Evolutionary conservation across 192 early-diverging fungal genomes (phyloP), one percentile per base, ranked within the genome.

Genomic region (Podochytrium sp.): DNA sequence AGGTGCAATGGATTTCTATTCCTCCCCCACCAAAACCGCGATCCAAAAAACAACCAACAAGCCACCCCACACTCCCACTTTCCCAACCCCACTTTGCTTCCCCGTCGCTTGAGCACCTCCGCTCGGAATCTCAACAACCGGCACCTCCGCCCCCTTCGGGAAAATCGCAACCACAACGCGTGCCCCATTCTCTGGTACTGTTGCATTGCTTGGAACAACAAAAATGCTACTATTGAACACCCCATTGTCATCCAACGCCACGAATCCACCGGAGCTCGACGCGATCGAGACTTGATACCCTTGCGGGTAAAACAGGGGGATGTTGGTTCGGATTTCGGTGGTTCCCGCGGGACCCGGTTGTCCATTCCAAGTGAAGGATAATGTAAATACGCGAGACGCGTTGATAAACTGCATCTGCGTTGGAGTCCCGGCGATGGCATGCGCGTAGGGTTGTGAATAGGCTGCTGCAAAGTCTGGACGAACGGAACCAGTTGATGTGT

Each of bases 381-480:
- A 34, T 5, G 47, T 6, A 41, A 66, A 75, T 2, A 18, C 32
- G 1, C 47, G 25, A 18, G 51, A 27, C 14, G 47, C 18, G 40
- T 75, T 51, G 23, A 20, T 20, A 41, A 53, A 75, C 2, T 6
- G 18, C 65, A 66, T 65, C 18, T 51, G 23, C 2, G 1, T 65
- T 30, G 74, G 74, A 12, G 39, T 43, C 39, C 74, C 74, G 12
- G 64, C 63, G 39, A 67, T 75, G 18, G 74, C 50, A 49, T 63
- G 60, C 32, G 74, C 74, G 55, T 66, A 58, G 10, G 74, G 65
- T n/a, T 65, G 47, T 16, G 43, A 53, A 41, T 35, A 75, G 5
- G 39, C 51, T 49, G 50, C 32, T 51, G 64, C 65, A 43, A 75
- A 57, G 52, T 75, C 39, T 27, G 1, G 51, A 6, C 74, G 65